Evolutionary conservation across 768 basidiomycete genomes (phyloP).

Genomic region (Phylloporus arenicola): DNA sequence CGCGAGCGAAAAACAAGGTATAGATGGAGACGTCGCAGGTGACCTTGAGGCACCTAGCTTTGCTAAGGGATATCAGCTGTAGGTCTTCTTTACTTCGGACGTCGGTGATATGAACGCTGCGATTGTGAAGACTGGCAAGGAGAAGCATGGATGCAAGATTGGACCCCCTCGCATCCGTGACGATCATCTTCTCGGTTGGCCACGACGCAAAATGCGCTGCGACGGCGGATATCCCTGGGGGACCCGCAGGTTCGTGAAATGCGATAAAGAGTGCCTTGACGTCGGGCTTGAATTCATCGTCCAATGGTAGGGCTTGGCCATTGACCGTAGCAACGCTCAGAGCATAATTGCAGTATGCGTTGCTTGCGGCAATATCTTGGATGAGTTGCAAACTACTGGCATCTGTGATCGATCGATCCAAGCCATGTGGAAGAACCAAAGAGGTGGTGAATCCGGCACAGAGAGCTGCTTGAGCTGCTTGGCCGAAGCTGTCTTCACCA

Average conservation of each 20-base stretch:
- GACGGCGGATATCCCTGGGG: constrained; percentile 63
- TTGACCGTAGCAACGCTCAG: constrained; percentile 72
- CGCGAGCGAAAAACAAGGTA: constrained; percentile 79
- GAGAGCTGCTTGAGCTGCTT: constrained; percentile 75
- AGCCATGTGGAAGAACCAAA: constrained; percentile 70
- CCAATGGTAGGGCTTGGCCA: constrained; percentile 55
- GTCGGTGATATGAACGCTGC: constrained; percentile 86
- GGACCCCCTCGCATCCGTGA: constrained; percentile 89
- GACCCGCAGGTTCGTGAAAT: constrained; percentile 45
- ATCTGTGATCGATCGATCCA: constrained; percentile 60
- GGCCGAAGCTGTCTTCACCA: constrained; percentile 47
- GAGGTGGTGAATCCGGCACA: constrained; percentile 87
- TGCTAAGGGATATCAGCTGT: constrained; percentile 86
- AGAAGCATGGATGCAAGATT: constrained; percentile 91
- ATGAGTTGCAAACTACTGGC: constrained; percentile 62
- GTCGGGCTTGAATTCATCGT: constrained; percentile 73
- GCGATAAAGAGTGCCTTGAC: constrained; percentile 86
- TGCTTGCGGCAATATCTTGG: constrained; percentile 53
- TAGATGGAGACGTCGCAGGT: constrained; percentile 95
- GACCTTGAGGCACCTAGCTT: constrained; percentile 87
- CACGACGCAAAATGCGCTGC: constrained; percentile 87
- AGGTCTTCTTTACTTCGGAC: constrained; percentile 85
- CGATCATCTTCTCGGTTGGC: constrained; percentile 87
- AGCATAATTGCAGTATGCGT: constrained; percentile 84
- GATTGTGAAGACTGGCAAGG: constrained; percentile 86